Conservation (phyloP, 2,329 filamentous ascomycete species). For the Atkinsonella texensis region DNA sequence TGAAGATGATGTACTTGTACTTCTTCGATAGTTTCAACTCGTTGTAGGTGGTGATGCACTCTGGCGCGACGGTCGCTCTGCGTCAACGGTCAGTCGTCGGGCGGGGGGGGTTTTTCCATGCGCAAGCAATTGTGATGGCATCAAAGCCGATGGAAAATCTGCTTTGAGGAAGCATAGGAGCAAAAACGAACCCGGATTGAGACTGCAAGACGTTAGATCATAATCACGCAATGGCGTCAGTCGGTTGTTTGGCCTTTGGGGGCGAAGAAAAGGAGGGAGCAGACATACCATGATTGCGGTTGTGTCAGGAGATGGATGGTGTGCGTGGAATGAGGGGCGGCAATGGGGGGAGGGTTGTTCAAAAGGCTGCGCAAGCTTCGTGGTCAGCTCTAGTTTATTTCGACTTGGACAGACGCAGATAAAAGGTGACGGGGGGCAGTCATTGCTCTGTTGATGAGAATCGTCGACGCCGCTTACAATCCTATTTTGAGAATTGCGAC, state of each 20-base stretch:
- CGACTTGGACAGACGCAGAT: no score
- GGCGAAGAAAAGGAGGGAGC: not conserved
- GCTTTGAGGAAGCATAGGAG: not conserved
- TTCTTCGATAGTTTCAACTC: constrained; percentile 73
- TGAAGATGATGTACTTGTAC: constrained; percentile 81
- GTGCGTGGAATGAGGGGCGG: constrained; percentile 13
- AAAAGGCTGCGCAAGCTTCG: not conserved
- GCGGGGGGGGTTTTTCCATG: not conserved
- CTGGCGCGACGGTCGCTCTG: constrained; percentile 60
- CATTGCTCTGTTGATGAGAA: not conserved
- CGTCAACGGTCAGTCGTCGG: constrained; percentile 9
- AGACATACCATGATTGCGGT: constrained; percentile 29
- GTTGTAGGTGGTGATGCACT: constrained; percentile 64
- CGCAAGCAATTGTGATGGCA: not conserved
- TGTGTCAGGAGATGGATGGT: constrained; percentile 17
- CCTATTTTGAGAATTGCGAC: not conserved
- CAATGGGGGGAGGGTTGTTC: constrained; percentile 13
- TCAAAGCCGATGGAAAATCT: not conserved
- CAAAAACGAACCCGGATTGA: constrained; percentile 52
- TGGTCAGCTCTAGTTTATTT: constrained; percentile 1
- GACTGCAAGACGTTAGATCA: constrained; percentile 30
- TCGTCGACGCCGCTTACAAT: not conserved
- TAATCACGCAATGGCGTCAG: not conserved
- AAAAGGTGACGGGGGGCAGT: no score
- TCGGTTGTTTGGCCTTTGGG: not conserved